Percentiles rank a stretch among this genome's conserved stretches.
Evolutionary conservation across 371 early-diverging fungal genomes (phyloP).

Genomic region (Mucor mucedo): DNA sequence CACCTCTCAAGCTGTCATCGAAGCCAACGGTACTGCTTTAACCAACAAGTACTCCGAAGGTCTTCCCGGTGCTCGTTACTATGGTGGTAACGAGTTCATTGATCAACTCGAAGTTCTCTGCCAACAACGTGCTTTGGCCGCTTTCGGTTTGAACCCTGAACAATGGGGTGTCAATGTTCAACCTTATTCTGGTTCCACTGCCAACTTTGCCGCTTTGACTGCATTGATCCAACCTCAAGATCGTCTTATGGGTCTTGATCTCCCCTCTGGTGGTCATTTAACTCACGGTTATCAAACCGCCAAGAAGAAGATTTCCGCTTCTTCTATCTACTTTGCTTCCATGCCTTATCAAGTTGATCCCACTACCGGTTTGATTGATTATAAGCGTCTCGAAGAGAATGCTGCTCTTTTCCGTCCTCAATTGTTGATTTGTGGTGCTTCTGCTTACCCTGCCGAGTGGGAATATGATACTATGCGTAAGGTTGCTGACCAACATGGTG

Average conservation of each 20-base stretch:
- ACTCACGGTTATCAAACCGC: constrained; percentile 99
- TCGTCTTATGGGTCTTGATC: constrained; percentile 93
- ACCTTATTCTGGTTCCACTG: constrained; percentile 97
- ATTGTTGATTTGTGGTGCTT: constrained; percentile 97
- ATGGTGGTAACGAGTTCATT: constrained; percentile 97
- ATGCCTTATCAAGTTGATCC: constrained; percentile 96
- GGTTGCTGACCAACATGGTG: constrained; percentile 91
- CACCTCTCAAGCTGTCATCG: constrained; percentile 96
- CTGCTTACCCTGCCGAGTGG: constrained; percentile 97
- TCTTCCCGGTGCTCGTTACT: constrained; percentile 94
- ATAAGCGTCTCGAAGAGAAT: constrained; percentile 90
- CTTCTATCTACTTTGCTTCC: constrained; percentile 98
- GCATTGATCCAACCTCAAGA: constrained; percentile 97
- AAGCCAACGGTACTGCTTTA: constrained; percentile 97
- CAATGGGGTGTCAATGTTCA: constrained; percentile 99
- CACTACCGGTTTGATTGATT: constrained; percentile 93
- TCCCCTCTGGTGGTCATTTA: constrained; percentile 99
- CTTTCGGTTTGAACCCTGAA: constrained; percentile 90
- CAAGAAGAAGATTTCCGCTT: constrained; percentile 98
- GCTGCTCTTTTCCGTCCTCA: constrained; percentile 96
- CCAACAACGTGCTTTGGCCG: constrained; percentile 93
- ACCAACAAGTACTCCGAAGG: constrained; percentile 99
- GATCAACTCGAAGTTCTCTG: constrained; percentile 96
- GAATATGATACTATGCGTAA: constrained; percentile 95
- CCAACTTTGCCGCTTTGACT: constrained; percentile 98